Base-by-base conservation (phyloP, 2,329 filamentous ascomycete genomes). In the Ophiostoma piceae region DNA sequence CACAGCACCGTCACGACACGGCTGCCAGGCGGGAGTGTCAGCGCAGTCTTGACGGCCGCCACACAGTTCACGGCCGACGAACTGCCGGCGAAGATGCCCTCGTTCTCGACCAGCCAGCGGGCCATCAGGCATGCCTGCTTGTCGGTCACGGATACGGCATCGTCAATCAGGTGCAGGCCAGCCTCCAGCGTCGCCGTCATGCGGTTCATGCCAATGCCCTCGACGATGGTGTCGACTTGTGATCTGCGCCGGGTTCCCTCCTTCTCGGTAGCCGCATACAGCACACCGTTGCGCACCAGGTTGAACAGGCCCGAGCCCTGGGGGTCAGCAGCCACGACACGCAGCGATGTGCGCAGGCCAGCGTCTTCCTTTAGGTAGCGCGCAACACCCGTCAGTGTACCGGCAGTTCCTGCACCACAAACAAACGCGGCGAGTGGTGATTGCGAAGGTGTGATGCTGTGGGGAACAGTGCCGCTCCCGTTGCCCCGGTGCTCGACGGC, bases 61-160 rank as follows among this genome's bases (percentile, higher is more conserved):
- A 92, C 90, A 84, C 94, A 97, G 78, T 99, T 99, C 68, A 99
- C 94, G n/a, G 94, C 91, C 79, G 91, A 97, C 78, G 92, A 97
- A 78, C 94, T 97, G 9, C 95, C 96, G 57, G 94, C 84, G 76
- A 99, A 99, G 68, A 99, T 89, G 8, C 95, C 95, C 78, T 99
- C 95, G 73, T 94, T 90, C 80, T 98, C 94, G 9, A 97, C 94
- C 57, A 99, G 81, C 92, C 93, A 98, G 73, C 92, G 84, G n/a
- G 94, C 95, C 95, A 99, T 99, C 69, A 85, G 85, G 77, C 92
- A 88, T 14, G 95, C 95, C 82, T 99, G 94, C 67, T 88, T 87
- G 79, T 99, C 96, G 2, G 88, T 92, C 16, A 99, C 92, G 71
- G 89, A 87, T 51, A 98, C 88, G 2, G 95, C 94, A 79, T 97